These are phyloP conservation scores for Cruciata laevipes DNA, from an alignment of 257 asterid genomes.

Conservation along the genomic window DNA sequence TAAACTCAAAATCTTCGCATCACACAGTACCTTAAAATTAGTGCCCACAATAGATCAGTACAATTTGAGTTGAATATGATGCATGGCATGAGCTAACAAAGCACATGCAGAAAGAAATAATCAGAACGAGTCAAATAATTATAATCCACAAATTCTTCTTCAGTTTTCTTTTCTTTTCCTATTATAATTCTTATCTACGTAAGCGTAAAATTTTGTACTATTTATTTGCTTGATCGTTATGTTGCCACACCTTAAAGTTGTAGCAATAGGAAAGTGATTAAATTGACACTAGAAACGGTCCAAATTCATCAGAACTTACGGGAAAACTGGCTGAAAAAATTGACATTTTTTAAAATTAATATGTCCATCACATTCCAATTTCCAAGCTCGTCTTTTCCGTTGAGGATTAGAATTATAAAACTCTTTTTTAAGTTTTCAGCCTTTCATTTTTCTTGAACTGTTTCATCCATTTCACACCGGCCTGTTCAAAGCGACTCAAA, in stretches of 20 bases:
- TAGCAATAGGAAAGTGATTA: neutral
- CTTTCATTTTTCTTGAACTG: neutral
- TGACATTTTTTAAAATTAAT: neutral
- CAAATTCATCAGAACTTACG: neutral
- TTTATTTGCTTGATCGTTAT: neutral
- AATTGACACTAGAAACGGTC: neutral
- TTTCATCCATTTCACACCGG: neutral
- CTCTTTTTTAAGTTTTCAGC: neutral
- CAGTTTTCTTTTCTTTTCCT: neutral
- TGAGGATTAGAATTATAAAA: neutral
- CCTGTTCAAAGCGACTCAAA: too few species aligned
- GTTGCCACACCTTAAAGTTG: neutral
- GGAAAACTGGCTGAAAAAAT: neutral
- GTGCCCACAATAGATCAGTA: neutral
- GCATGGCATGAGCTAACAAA: conserved; percentile 16
- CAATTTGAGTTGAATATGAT: conserved; percentile 5
- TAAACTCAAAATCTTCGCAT: neutral
- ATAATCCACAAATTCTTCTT: neutral
- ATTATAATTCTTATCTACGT: neutral
- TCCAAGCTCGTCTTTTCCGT: neutral
- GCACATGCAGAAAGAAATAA: conserved; percentile 8
- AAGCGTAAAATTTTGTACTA: neutral
- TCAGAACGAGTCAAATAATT: neutral
- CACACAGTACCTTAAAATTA: neutral
- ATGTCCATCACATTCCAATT: neutral